phyloP scores from a whole-genome alignment of 441 rosid species.

The Sinapis alba region DNA sequence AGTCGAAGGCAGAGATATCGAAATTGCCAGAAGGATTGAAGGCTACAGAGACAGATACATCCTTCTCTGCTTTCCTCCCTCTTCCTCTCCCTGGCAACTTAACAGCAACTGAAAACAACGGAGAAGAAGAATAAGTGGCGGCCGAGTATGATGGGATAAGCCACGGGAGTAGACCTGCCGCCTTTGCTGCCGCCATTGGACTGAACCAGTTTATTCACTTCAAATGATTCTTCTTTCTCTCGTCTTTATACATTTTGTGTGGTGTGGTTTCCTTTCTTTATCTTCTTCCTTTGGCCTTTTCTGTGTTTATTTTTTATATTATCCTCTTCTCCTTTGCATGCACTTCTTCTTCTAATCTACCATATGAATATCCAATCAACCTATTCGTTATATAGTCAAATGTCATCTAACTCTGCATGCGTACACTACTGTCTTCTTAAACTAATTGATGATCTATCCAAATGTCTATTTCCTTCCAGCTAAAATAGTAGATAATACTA shows the following conservation, averaged over 20 bases:
- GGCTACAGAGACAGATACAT: constrained; percentile 59
- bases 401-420: background rate
- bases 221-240: background rate
- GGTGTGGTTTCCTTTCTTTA: constrained; percentile 1
- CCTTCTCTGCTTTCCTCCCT: constrained; percentile 36
- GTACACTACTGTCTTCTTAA: background rate
- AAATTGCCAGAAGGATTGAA: constrained; percentile 85
- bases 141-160: constrained; percentile 40
- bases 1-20: constrained; percentile 51
- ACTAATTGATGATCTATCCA: background rate
- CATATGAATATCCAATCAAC: background rate
- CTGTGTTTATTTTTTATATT: background rate
- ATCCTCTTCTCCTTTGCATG: background rate
- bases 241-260: background rate
- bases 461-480: background rate
- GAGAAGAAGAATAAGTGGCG: background rate
- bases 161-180: constrained; percentile 36
- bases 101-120: constrained; percentile 29
- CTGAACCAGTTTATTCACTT: background rate
- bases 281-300: constrained; percentile 24
- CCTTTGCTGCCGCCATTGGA: constrained; percentile 54
- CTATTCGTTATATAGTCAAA: background rate
- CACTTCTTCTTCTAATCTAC: background rate
- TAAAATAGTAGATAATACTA: too few relatives aligned
- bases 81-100: constrained; percentile 32